Evolutionary conservation across 2,329 filamentous ascomycete species (phyloP).

Genomic region (Ceratocystiopsis brevicomis): DNA sequence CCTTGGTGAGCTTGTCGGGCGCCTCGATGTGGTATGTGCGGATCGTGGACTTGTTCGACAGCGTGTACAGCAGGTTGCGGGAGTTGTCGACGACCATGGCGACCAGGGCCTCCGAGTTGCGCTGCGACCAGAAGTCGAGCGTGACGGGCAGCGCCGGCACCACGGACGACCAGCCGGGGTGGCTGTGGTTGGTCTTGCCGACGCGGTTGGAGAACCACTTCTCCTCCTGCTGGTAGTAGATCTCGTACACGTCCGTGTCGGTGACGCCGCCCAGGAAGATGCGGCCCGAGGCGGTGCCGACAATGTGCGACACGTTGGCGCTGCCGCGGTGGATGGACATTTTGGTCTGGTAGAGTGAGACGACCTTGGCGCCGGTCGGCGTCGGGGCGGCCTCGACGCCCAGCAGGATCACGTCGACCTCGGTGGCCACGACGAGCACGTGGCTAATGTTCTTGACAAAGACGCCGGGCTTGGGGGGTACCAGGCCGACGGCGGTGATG

Average conservation of each 20-base stretch:
- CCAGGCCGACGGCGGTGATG: constrained; percentile 80
- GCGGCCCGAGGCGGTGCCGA: constrained; percentile 65
- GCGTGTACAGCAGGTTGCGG: constrained; percentile 72
- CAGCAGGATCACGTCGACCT: constrained; percentile 67
- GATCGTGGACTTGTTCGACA: constrained; percentile 76
- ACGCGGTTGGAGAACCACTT: constrained; percentile 86
- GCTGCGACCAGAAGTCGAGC: constrained; percentile 29
- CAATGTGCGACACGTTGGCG: constrained; percentile 58
- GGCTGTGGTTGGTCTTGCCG: constrained; percentile 75
- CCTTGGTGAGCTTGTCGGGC: constrained; percentile 38
- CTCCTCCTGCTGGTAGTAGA: constrained; percentile 93
- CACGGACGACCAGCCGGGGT: constrained; percentile 48
- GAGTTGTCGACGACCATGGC: constrained; percentile 81
- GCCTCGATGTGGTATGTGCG: constrained; percentile 75
- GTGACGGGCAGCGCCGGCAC: constrained; percentile 30
- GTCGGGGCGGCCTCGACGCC: constrained; percentile 54
- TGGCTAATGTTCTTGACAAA: constrained; percentile 76
- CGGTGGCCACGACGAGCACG: constrained; percentile 75
- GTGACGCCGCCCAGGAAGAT: constrained; percentile 77
- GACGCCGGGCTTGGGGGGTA: constrained; percentile 67
- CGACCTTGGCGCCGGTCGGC: constrained; percentile 48
- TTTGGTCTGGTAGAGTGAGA: constrained; percentile 73
- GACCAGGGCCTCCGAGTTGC: constrained; percentile 43
- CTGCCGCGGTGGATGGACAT: constrained; percentile 66
- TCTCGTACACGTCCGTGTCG: constrained; percentile 79